Percentiles rank a stretch among this genome's conserved stretches.
phyloP scores from a whole-genome alignment of 768 basidiomycete genomes.

The Chalciporus sphaerocephalus region DNA sequence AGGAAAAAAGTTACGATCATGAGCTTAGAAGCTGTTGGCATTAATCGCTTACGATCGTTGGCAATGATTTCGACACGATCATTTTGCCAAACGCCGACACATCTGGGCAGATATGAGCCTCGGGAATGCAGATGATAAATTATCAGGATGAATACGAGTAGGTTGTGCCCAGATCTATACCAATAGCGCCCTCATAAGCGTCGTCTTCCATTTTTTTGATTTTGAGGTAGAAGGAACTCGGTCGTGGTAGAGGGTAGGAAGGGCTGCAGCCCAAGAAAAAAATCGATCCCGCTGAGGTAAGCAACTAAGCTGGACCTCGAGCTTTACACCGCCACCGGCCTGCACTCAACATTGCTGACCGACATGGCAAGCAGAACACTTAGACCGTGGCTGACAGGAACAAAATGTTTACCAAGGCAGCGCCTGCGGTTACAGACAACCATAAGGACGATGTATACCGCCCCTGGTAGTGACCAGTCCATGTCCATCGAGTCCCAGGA shows the following conservation, averaged over 20 bases:
- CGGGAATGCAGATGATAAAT: constrained; percentile 15
- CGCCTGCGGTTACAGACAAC: neutral
- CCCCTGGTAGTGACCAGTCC: constrained; percentile 26
- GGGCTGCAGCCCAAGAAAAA: constrained; percentile 31
- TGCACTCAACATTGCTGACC: constrained; percentile 6
- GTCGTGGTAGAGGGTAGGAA: constrained; percentile 33
- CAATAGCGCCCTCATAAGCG: constrained; percentile 89
- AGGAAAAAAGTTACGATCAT: constrained; percentile 7
- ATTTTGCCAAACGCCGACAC: constrained; percentile 99
- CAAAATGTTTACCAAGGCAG: constrained; percentile 20
- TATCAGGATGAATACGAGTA: constrained; percentile 73
- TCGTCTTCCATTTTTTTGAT: constrained; percentile 77
- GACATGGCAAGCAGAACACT: constrained; percentile 27
- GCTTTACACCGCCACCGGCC: constrained; percentile 32
- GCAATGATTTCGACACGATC: constrained; percentile 99
- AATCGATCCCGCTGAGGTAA: constrained; percentile 56
- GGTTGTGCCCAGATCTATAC: constrained; percentile 96
- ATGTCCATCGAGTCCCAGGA: constrained; percentile 42
- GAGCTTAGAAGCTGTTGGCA: neutral
- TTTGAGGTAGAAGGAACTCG: constrained; percentile 27
- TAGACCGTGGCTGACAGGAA: constrained; percentile 19
- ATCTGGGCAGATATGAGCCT: constrained; percentile 46
- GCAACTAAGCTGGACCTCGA: constrained; percentile 20
- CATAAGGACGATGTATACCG: constrained; percentile 27
- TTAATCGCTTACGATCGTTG: constrained; percentile 74